Evolutionary conservation across 176 grass and related monocot species (phyloP).

Genomic region (Rhynchospora tenuis): DNA sequence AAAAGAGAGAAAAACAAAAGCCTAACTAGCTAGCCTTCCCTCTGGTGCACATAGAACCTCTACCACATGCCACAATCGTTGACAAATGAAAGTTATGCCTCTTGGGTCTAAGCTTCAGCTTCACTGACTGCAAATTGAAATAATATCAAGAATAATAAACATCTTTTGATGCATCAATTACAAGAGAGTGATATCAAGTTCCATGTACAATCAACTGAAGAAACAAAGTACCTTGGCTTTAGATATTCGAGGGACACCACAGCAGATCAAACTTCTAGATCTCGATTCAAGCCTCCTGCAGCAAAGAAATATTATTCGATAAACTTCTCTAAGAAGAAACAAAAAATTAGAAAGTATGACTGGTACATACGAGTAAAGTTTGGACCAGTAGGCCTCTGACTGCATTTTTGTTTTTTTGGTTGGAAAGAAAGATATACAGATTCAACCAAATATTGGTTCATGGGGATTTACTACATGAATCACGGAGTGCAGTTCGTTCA

Average conservation of each 20-base stretch:
- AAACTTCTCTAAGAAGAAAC: conserved; percentile 16
- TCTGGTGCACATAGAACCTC: conserved; percentile 34
- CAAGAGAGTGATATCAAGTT: conserved; percentile 11
- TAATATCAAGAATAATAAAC: conserved; percentile 13
- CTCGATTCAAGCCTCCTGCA: conserved; percentile 87
- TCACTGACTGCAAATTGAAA: neutral
- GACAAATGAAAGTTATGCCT: conserved; percentile 7
- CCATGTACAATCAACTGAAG: neutral
- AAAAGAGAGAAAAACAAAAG: neutral
- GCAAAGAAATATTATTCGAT: conserved; percentile 22
- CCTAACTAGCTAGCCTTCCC: conserved; percentile 17
- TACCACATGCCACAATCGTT: conserved; percentile 18
- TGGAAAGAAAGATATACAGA: neutral
- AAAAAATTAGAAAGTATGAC: conserved; percentile 1
- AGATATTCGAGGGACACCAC: conserved; percentile 50
- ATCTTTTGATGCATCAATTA: neutral
- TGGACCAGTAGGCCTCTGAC: conserved; percentile 6
- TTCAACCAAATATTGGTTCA: neutral
- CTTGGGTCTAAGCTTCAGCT: neutral
- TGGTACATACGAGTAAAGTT: conserved; percentile 9
- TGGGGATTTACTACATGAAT: neutral
- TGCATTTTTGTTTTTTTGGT: conserved; percentile 14
- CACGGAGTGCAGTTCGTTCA: neutral
- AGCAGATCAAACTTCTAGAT: conserved; percentile 74
- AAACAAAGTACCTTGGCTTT: conserved; percentile 55